phyloP scores from a whole-genome alignment of 129 eudicot genomes.

The Deinandra increscens region DNA sequence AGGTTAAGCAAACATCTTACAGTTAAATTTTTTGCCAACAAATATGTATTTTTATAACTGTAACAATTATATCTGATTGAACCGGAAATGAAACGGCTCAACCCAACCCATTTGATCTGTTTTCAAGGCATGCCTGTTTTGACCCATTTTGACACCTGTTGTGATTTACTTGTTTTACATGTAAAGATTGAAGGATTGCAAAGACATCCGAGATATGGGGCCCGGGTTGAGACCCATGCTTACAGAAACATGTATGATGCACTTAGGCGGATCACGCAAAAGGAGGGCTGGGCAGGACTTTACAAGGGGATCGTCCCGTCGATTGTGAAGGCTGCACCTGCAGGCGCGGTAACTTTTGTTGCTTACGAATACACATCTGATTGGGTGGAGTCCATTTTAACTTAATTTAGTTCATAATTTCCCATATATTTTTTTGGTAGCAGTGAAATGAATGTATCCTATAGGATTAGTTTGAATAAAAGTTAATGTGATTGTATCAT shows the following conservation, averaged over 20 bases:
- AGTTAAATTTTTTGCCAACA: background rate
- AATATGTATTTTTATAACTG: background rate
- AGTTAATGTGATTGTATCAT: background rate
- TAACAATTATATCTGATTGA: background rate
- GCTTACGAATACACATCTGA: constrained; percentile 76
- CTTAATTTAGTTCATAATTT: constrained; percentile 27
- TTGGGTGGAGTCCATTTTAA: constrained; percentile 72
- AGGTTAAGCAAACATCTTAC: background rate
- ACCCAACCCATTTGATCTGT: background rate
- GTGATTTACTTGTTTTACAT: background rate
- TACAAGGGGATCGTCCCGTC: constrained; percentile 96
- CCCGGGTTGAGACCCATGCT: constrained; percentile 67
- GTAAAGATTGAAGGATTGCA: constrained; percentile 78
- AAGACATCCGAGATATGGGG: constrained; percentile 87
- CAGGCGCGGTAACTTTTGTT: constrained; percentile 97
- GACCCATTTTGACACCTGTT: background rate
- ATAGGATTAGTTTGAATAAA: constrained; percentile 21
- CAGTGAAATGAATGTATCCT: constrained; percentile 9
- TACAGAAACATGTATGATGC: constrained; percentile 80
- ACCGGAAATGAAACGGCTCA: background rate
- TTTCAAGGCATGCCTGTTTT: no score
- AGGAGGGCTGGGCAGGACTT: constrained; percentile 89
- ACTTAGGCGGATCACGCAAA: constrained; percentile 50
- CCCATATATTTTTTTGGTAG: constrained; percentile 15
- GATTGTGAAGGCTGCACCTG: constrained; percentile 92